Evolutionary conservation across 1,284 basidiomycete genomes (phyloP).

Genomic region (Kalmanozyma brasiliensis): DNA sequence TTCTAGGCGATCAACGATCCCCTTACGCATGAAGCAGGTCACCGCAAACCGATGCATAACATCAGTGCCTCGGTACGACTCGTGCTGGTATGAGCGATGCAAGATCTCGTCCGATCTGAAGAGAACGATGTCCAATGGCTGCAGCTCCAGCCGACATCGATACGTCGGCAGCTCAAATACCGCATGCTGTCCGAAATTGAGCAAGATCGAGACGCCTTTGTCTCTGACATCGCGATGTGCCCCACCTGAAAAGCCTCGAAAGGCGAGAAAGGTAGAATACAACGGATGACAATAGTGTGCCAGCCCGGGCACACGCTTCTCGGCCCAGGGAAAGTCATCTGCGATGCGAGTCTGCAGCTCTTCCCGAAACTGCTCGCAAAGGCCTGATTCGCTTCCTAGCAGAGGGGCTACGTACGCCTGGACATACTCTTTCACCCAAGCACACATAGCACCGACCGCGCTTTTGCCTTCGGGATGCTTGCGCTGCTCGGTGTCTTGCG

Average conservation of each 20-base stretch:
- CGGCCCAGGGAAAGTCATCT: too few relatives aligned
- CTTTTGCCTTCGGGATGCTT: too few relatives aligned
- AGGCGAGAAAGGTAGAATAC: slow-evolving; percentile 1
- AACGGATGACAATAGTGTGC: neutral
- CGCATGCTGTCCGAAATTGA: slow-evolving; percentile 4
- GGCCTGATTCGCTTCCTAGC: too few relatives aligned
- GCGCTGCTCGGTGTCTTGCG: too few relatives aligned
- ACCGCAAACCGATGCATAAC: neutral
- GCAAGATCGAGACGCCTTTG: neutral
- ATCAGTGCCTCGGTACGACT: neutral
- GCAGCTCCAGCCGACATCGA: neutral
- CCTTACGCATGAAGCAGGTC: neutral
- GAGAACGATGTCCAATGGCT: slow-evolving; percentile 3
- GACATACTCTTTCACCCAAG: too few relatives aligned
- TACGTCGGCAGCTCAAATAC: slow-evolving; percentile 2
- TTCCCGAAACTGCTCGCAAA: too few relatives aligned
- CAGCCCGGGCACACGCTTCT: too few relatives aligned
- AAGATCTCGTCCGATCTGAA: neutral
- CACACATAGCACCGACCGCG: too few relatives aligned
- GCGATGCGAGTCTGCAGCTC: too few relatives aligned
- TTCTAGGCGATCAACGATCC: too few relatives aligned
- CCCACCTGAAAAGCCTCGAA: slow-evolving; percentile 1
- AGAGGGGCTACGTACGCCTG: too few relatives aligned
- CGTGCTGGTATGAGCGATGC: neutral
- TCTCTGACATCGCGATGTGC: neutral